These are phyloP conservation scores for Fusarium pseudonygamai DNA, from an alignment of 2,329 filamentous ascomycete species.

Conservation along the genomic window DNA sequence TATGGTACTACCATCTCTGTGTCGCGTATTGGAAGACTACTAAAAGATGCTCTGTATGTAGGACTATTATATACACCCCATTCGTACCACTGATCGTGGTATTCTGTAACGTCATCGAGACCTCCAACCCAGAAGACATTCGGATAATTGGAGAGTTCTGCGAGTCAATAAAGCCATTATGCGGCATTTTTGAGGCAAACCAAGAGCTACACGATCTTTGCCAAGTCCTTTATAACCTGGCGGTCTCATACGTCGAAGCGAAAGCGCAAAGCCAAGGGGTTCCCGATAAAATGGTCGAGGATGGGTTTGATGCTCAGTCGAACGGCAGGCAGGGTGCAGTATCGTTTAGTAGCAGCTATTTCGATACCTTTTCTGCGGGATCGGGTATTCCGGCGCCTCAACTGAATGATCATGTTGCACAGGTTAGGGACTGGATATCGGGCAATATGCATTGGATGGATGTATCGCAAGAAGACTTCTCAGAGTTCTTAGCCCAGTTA, in stretches of 20 bases:
- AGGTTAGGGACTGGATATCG: neutral
- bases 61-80: neutral
- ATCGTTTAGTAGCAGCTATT: neutral
- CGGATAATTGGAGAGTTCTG: neutral
- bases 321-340: neutral
- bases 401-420: neutral
- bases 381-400: neutral
- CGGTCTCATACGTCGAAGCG: neutral
- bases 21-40: neutral
- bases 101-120: neutral
- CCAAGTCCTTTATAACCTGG: neutral
- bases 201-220: neutral
- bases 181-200: neutral
- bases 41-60: neutral
- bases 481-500: neutral
- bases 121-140: neutral
- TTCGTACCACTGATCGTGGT: neutral
- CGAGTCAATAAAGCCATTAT: neutral
- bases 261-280: neutral
- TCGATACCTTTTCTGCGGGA: neutral
- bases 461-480: neutral
- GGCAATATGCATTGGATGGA: neutral
- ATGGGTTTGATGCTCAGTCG: neutral
- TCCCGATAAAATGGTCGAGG: neutral
- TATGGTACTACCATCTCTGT: neutral